Evolutionary conservation across 2,329 filamentous ascomycete genomes (phyloP), one percentile per base, ranked within the genome.

Genomic region (Venturia effusa): DNA sequence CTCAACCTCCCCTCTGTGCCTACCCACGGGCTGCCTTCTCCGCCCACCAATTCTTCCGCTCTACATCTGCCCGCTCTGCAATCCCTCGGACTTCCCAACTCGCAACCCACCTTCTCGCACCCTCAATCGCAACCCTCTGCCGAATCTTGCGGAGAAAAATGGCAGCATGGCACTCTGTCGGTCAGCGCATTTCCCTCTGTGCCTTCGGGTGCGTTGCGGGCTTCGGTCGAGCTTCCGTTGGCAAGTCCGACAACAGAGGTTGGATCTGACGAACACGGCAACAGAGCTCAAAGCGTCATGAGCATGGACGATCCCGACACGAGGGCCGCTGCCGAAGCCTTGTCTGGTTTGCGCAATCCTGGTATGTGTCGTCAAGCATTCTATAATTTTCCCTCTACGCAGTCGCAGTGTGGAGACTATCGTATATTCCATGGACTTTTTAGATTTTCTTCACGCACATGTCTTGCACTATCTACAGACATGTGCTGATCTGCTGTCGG

Each of bases 291-390:
- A 61, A 80, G 78, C 64, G 72, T 74, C n/a, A 67, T 78, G 41
- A 79, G 77, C 48, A 75, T 79, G 67, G 78, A 80, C 30, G 79
- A 81, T 65, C 75, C 76, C 17, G 76, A 81, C 65, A 78, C 80
- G 65, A 73, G 79, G 22, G 70, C 79, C 61, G 80, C 79, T 6
- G 79, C 79, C 24, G 79, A 82, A 70, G 79, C 79, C 41, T 68
- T 82, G 67, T 79, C 77, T 45, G 79, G 78, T 24, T 70, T 82
- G 55, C 77, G 79, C 10, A 80, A 80, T 69, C 75, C 77, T 71
- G 77, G 78, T 80, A 69, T 43, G 74, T 71, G 19, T 3, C 4
- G n/a, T 54, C 27, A 17, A 30, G 32, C 27, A 32, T 62, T 51
- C 19, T 27, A 54, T 45, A 11, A 40, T 54, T 41, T 22, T 32